A percentile compares a stretch with the other conserved stretches of the same genome.
phyloP scores from a whole-genome alignment of 2,329 filamentous ascomycete genomes.

The Colletotrichum eleusines region DNA sequence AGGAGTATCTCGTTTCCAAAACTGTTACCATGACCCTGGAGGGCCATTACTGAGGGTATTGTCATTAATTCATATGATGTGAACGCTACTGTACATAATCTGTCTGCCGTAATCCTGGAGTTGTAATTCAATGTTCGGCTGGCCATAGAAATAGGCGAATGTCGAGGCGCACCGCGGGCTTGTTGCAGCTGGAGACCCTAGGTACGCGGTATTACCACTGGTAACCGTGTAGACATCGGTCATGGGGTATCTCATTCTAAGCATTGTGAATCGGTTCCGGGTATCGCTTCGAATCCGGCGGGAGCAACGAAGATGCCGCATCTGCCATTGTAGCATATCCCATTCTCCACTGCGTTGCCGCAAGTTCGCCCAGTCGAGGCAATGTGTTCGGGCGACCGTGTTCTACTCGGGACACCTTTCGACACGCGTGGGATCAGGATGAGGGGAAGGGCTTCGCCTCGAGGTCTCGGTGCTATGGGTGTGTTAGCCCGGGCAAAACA shows the following conservation, averaged over 20 bases:
- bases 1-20: constrained; percentile 61
- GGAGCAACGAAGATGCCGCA: constrained; percentile 36
- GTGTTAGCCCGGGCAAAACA: not conserved
- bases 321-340: constrained; percentile 34
- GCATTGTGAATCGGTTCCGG: constrained; percentile 23
- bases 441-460: constrained; percentile 23
- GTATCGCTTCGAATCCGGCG: constrained; percentile 19
- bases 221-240: not conserved
- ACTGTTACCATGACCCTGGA: constrained; percentile 59
- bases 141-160: constrained; percentile 5
- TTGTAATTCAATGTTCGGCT: not conserved
- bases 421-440: constrained; percentile 8
- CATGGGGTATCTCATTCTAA: not conserved
- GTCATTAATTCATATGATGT: too few species aligned
- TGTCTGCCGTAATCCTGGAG: not conserved
- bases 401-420: not conserved
- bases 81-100: not conserved
- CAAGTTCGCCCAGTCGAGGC: constrained; percentile 28
- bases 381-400: not conserved
- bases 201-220: not conserved
- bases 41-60: constrained; percentile 48
- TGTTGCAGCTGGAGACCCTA: not conserved
- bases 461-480: not conserved
- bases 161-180: too few species aligned
- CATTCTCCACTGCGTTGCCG: not conserved